phyloP scores from a whole-genome alignment of 495 filamentous ascomycete species.

The Daldinia decipiens region DNA sequence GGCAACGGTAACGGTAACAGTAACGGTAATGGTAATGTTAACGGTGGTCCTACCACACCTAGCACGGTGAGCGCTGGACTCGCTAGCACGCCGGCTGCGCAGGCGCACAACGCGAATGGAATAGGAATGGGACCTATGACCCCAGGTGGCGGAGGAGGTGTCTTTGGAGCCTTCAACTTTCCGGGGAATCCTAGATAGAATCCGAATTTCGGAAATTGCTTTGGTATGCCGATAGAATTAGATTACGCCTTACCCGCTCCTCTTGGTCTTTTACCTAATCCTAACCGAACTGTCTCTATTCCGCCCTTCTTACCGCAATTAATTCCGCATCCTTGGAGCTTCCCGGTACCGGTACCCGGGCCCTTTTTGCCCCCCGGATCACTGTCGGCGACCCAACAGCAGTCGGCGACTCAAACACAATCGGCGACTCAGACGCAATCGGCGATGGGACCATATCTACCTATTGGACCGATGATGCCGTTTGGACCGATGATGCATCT shows the following conservation, averaged over 20 bases:
- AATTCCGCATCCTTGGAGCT: background rate
- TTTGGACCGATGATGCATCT: background rate
- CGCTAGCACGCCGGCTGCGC: constrained; percentile 68
- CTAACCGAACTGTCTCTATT: background rate
- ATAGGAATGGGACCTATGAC: constrained; percentile 71
- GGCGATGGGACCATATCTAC: background rate
- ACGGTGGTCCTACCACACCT: constrained; percentile 77
- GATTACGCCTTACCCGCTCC: background rate
- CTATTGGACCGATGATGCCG: background rate
- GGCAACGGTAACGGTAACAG: constrained; percentile 64
- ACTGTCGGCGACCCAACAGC: background rate
- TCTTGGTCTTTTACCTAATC: background rate
- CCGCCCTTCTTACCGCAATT: background rate
- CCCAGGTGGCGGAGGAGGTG: constrained; percentile 73
- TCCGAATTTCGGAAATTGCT: constrained; percentile 20
- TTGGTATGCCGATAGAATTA: constrained; percentile 5
- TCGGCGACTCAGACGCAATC: background rate
- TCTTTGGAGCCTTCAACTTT: constrained; percentile 68
- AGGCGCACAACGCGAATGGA: constrained; percentile 63
- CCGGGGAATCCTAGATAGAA: constrained; percentile 49
- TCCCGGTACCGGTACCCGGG: background rate
- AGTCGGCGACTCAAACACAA: background rate
- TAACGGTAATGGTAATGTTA: constrained; percentile 61
- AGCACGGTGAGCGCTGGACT: constrained; percentile 65
- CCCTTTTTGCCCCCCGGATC: background rate